phyloP scores from a whole-genome alignment of 164 flowering plant species.

The Warburgia ugandensis region DNA sequence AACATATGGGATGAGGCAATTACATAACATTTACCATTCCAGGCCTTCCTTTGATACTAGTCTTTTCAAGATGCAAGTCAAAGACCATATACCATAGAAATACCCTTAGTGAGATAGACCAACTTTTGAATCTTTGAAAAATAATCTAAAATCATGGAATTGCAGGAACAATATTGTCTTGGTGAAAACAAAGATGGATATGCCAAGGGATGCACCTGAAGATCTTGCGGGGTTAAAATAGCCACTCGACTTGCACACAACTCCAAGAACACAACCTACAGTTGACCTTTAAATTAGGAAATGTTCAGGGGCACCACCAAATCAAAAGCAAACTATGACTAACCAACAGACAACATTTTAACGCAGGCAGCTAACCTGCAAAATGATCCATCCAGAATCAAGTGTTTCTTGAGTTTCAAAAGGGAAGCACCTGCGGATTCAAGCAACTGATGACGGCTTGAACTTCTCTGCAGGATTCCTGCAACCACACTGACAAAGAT shows the following conservation, averaged over 20 bases:
- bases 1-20: no score
- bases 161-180: background rate
- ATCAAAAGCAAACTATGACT: background rate
- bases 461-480: conserved; percentile 95
- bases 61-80: no score
- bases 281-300: background rate
- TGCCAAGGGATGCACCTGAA: conserved; percentile 36
- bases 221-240: conserved; percentile 55
- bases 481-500: conserved; percentile 16
- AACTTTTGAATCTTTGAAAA: no score
- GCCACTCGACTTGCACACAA: conserved; percentile 65
- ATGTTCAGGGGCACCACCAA: background rate
- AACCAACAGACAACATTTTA: conserved; percentile 1
- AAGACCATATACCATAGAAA: no score
- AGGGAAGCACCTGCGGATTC: conserved; percentile 83
- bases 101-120: no score
- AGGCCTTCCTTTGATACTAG: no score
- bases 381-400: conserved; percentile 24
- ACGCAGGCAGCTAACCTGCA: conserved; percentile 36
- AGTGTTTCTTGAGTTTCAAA: conserved; percentile 24
- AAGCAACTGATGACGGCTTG: conserved; percentile 62
- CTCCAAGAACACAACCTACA: conserved; percentile 87
- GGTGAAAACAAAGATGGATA: background rate
- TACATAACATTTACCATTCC: no score
- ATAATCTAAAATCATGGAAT: no score